Base-by-base conservation (phyloP, 2,329 filamentous ascomycete species). In the Aspergillus pseudonomiae region DNA sequence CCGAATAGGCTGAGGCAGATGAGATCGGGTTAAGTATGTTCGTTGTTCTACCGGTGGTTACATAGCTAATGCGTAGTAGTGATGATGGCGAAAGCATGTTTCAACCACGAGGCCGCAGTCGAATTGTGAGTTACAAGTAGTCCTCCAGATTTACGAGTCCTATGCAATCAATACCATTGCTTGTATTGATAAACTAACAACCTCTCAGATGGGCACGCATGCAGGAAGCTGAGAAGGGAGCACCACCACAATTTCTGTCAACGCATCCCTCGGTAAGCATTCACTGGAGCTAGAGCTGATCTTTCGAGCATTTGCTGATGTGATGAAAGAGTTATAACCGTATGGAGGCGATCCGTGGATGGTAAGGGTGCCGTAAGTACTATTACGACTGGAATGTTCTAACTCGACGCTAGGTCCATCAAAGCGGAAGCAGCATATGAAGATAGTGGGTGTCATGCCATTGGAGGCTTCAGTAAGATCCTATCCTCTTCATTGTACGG, bases 61-160 rank as follows among this genome's bases (percentile, higher is more conserved):
- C 24, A n/a, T 6, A 12, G 30, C 70, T 78, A 60, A 73, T 53
- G 6, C n/a, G 12, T 30, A 6, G 52, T 54, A 79, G 77, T 88
- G 73, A 87, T 89, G 82, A 89, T 89, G 85, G 82, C 87, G 1
- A 80, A 86, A 71, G 83, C 82, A 43, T 89, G 87, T 73, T 89
- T 85, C 68, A 79, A 86, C 59, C 87, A 87, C 0, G 74, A 81
- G 62, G 85, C 83, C 16, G 86, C 86, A 1, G 80, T 85, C 63
- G 78, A 76, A 28, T 72, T 89, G 67, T 85, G 60, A 68, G 79
- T 65, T 72, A n/a, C 39, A 4, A 30, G 53, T 12, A 32, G n/a
- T 72, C 7, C 30, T 12, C 34, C 16, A 21, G 54, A 26, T 56
- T 26, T 34, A 28, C 21, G 48, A 19, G 14, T 7, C 7, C 12